Evolutionary conservation across 495 filamentous ascomycete species (phyloP).

Genomic region (Penicillium maclennaniae): DNA sequence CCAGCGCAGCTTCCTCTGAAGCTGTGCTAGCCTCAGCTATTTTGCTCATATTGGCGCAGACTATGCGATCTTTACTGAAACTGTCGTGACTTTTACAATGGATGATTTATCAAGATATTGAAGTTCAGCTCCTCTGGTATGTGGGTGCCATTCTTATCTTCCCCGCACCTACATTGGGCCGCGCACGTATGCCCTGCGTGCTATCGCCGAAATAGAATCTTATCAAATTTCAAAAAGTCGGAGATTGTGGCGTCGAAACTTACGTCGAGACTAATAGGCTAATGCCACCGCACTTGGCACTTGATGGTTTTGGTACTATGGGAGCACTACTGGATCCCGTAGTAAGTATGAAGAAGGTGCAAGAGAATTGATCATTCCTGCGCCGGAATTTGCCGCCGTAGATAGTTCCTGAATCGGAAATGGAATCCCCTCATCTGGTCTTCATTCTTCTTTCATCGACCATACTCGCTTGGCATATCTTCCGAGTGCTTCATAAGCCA

Average conservation of each 20-base stretch:
- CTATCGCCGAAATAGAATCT: conserved; percentile 7
- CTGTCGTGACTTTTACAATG: no score
- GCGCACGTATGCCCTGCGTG: not conserved
- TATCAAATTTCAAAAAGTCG: not conserved
- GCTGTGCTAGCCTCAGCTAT: conserved; percentile 7
- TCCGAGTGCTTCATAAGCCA: no score
- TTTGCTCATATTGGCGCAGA: not conserved
- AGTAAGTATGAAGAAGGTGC: not conserved
- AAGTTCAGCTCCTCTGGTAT: not conserved
- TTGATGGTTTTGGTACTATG: no score
- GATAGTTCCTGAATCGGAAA: no score
- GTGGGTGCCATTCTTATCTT: conserved; percentile 15
- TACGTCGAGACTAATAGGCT: no score
- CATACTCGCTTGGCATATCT: no score
- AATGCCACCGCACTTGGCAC: no score
- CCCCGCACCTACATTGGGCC: conserved; percentile 14
- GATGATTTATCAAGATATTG: not conserved
- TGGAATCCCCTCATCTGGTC: not conserved
- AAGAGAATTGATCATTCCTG: not conserved
- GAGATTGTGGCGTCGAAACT: no score
- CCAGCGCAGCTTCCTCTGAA: conserved; percentile 3
- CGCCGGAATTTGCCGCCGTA: not conserved
- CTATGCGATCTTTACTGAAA: no score
- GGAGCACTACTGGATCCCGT: no score
- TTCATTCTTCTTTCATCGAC: no score